Conservation (phyloP, 768 basidiomycete species). For the Gloeophyllum trabeum region DNA sequence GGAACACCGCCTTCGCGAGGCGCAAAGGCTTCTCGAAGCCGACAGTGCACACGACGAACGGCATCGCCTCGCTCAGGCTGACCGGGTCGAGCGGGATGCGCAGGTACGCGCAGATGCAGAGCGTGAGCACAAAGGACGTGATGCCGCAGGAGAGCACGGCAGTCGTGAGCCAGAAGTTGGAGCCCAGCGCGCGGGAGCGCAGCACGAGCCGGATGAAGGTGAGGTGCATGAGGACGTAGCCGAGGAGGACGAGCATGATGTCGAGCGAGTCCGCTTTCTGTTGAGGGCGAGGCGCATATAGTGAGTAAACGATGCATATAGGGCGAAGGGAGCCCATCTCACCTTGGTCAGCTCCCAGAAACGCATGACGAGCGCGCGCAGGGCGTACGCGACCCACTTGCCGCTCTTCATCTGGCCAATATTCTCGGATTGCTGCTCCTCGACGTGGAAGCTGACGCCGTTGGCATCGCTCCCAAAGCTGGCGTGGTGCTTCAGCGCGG, state of each 20-base stretch:
- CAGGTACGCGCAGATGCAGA: constrained; percentile 68
- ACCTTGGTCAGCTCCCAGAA: constrained; percentile 85
- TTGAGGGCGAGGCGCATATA: constrained; percentile 3
- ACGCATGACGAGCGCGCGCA: constrained; percentile 57
- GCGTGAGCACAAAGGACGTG: constrained; percentile 75
- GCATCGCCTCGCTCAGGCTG: constrained; percentile 87
- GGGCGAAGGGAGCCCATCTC: constrained; percentile 11
- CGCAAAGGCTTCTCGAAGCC: constrained; percentile 97
- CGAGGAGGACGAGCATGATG: constrained; percentile 86
- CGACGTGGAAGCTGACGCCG: constrained; percentile 38
- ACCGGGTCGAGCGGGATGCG: constrained; percentile 88
- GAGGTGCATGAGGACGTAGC: constrained; percentile 91
- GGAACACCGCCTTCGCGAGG: constrained; percentile 83
- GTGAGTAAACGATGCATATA: background rate
- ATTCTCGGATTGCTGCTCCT: constrained; percentile 32
- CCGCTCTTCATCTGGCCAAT: constrained; percentile 70
- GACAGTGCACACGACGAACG: constrained; percentile 95
- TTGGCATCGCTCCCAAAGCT: constrained; percentile 15
- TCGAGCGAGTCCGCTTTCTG: constrained; percentile 93
- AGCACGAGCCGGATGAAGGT: constrained; percentile 89
- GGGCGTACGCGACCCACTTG: constrained; percentile 87
- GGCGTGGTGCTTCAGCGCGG: constrained; percentile 21
- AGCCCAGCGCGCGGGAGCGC: constrained; percentile 79
- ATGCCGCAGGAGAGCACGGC: constrained; percentile 75
- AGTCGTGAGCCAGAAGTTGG: constrained; percentile 57